Percentiles rank a stretch among this genome's conserved stretches.
Conservation (phyloP, 352 stramenopile genomes). For the Phytophthora colocasiae region DNA sequence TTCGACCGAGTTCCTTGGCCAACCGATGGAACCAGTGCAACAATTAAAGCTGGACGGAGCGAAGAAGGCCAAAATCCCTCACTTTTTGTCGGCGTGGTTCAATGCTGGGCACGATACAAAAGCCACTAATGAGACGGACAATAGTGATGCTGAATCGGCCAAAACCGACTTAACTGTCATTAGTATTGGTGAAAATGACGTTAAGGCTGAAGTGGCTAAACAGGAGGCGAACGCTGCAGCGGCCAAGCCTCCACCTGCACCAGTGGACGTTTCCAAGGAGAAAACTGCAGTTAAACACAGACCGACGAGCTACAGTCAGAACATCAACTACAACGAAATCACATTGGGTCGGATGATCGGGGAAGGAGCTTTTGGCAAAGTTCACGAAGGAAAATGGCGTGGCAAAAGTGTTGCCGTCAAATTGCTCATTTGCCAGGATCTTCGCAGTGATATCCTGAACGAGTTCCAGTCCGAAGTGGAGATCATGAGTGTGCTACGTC, state of each 20-base stretch:
- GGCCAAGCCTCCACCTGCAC: conserved; percentile 27
- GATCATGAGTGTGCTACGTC: conserved; percentile 87
- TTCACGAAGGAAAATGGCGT: conserved; percentile 74
- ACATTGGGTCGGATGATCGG: conserved; percentile 67
- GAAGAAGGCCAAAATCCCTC: conserved; percentile 78
- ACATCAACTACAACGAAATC: conserved; percentile 71
- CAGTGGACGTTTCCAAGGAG: conserved; percentile 26
- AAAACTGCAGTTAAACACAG: conserved; percentile 28
- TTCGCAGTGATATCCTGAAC: conserved; percentile 65
- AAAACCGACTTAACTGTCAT: conserved; percentile 35
- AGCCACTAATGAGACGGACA: conserved; percentile 32
- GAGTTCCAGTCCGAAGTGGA: conserved; percentile 78
- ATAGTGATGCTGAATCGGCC: conserved; percentile 26
- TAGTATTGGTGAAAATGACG: conserved; percentile 28
- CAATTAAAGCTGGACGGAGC: conserved; percentile 72
- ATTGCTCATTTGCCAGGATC: conserved; percentile 70
- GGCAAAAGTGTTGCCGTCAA: conserved; percentile 75
- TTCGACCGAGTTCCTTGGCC: conserved; percentile 60
- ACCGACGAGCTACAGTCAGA: conserved; percentile 49
- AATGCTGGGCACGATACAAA: conserved; percentile 60
- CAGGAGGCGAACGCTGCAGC: conserved; percentile 8
- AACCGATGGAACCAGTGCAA: conserved; percentile 59
- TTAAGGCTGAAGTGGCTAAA: not conserved
- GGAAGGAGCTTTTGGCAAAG: conserved; percentile 73
- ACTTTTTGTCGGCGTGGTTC: conserved; percentile 77